Percentiles rank a stretch among this genome's conserved stretches.
Conservation (phyloP, 805 yeast species). For the Zygotorulaspora florentina region DNA sequence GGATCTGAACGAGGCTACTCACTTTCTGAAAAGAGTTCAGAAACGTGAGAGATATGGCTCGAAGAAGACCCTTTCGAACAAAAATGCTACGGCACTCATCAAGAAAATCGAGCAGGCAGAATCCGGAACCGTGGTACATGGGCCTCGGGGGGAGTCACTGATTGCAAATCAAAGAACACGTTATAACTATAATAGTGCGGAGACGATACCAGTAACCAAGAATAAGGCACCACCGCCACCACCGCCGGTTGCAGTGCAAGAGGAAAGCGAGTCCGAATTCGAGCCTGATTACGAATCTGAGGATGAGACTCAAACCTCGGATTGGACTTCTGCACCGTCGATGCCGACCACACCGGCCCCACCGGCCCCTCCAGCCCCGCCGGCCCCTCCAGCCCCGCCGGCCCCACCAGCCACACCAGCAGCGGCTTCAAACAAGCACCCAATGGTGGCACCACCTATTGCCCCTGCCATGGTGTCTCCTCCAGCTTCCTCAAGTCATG, state of each 20-base stretch:
- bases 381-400: conserved; percentile 16
- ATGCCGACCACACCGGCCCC: conserved; percentile 26
- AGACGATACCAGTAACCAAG: conserved; percentile 33
- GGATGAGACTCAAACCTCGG: conserved; percentile 15
- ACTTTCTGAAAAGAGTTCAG: conserved; percentile 73
- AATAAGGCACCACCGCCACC: conserved; percentile 44
- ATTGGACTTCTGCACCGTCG: conserved; percentile 22
- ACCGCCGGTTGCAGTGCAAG: conserved; percentile 35
- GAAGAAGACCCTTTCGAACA: conserved; percentile 78
- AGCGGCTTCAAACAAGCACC: conserved; percentile 14
- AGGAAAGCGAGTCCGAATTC: conserved; percentile 15
- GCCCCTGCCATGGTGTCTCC: conserved; percentile 5
- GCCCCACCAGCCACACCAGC: conserved; percentile 17
- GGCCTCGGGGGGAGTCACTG: conserved; percentile 41
- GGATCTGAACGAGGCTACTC: conserved; percentile 82
- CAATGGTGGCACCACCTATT: conserved; percentile 22
- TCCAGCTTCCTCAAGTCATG: background rate
- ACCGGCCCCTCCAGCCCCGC: conserved; percentile 16
- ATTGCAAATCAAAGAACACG: conserved; percentile 32
- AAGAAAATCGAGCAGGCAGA: conserved; percentile 52
- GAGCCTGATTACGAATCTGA: conserved; percentile 5
- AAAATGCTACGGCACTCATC: conserved; percentile 79
- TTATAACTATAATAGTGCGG: conserved; percentile 25
- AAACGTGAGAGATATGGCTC: conserved; percentile 78
- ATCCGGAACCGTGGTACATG: conserved; percentile 69